Evolutionary conservation across 371 early-diverging fungal species (phyloP).

Genomic region (Lichtheimia corymbifera): DNA sequence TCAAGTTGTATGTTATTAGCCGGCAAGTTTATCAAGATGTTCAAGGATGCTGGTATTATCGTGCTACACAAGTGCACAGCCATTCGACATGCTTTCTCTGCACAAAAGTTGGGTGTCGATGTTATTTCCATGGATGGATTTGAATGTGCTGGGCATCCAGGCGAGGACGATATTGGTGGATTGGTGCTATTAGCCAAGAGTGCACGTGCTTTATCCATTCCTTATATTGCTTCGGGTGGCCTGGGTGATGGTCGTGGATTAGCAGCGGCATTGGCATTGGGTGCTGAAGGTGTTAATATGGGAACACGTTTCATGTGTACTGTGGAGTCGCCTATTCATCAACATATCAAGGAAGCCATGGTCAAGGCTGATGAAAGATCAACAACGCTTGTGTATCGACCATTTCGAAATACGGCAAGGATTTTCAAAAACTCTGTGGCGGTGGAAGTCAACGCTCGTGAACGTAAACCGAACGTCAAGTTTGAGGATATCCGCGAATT

Average conservation of each 20-base stretch:
- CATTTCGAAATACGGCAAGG: slow-evolving; percentile 78
- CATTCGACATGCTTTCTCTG: slow-evolving; percentile 74
- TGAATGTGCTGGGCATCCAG: slow-evolving; percentile 87
- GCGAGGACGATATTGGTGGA: slow-evolving; percentile 79
- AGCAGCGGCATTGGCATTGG: slow-evolving; percentile 71
- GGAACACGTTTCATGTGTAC: slow-evolving; percentile 86
- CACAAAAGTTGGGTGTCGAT: slow-evolving; percentile 66
- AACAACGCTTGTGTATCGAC: slow-evolving; percentile 72
- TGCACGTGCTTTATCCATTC: slow-evolving; percentile 61
- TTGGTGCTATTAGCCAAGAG: slow-evolving; percentile 74
- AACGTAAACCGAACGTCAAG: slow-evolving; percentile 58
- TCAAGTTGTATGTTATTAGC: slow-evolving; percentile 30
- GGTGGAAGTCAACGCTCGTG: slow-evolving; percentile 67
- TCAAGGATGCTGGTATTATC: slow-evolving; percentile 74
- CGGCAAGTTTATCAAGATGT: slow-evolving; percentile 69
- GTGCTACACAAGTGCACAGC: slow-evolving; percentile 82
- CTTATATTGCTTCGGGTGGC: slow-evolving; percentile 81
- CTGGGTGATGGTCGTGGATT: slow-evolving; percentile 75
- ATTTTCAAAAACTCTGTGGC: slow-evolving; percentile 78
- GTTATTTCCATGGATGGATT: slow-evolving; percentile 77
- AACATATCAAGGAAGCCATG: slow-evolving; percentile 74
- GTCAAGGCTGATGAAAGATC: slow-evolving; percentile 70
- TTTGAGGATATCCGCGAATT: slow-evolving; percentile 71
- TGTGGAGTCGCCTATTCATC: slow-evolving; percentile 71
- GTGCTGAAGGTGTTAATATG: slow-evolving; percentile 78